These are phyloP conservation scores for Coniochaeta ligniaria DNA, from an alignment of 2,329 filamentous ascomycete genomes.

Conservation along the genomic window DNA sequence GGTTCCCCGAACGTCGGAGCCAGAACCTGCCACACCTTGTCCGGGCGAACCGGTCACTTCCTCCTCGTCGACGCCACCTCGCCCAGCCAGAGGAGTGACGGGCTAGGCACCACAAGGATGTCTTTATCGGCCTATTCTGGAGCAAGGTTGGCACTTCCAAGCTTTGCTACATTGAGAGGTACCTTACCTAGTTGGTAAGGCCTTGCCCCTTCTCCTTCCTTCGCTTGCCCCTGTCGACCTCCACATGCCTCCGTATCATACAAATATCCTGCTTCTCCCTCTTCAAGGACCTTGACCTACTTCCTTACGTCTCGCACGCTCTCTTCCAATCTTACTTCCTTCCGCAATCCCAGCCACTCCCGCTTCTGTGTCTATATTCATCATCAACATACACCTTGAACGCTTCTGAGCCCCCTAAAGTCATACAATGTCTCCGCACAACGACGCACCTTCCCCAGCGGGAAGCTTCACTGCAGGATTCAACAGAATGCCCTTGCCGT, in stretches of 20 bases:
- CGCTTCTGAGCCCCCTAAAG: slow-evolving; percentile 1
- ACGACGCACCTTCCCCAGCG: slow-evolving; percentile 37
- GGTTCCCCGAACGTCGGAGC: neutral
- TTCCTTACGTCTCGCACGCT: neutral
- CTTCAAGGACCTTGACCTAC: neutral
- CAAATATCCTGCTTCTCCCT: neutral
- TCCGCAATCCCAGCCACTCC: neutral
- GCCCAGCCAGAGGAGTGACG: neutral
- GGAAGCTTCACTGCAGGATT: slow-evolving; percentile 36
- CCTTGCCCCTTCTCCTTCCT: neutral
- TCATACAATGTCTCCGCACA: slow-evolving; percentile 35
- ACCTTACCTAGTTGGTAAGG: neutral
- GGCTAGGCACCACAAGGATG: neutral
- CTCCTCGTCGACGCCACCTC: neutral
- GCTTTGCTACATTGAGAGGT: neutral
- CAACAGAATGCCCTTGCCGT: slow-evolving; percentile 25
- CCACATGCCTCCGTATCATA: neutral
- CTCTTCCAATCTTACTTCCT: neutral
- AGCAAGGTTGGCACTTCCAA: neutral
- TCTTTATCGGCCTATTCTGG: neutral
- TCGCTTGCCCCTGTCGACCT: neutral
- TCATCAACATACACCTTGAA: neutral
- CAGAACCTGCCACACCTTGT: neutral
- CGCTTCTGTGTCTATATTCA: neutral
- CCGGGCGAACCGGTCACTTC: neutral